Conservation (phyloP, 2,329 filamentous ascomycete species). For the Botrytis aclada region DNA sequence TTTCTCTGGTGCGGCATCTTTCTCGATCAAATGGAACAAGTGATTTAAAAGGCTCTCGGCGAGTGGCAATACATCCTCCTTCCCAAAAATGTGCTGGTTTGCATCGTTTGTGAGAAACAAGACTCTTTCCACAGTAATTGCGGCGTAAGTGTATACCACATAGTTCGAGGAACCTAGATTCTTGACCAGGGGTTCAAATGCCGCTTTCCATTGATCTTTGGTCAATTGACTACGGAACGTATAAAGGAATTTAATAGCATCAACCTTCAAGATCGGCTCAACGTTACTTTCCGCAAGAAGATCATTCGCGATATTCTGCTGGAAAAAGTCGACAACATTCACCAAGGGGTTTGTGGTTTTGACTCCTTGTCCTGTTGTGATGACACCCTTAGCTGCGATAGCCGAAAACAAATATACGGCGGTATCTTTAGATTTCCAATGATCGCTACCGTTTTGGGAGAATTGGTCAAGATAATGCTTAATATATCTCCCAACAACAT, state of each 20-base stretch:
- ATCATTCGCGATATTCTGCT: conserved; percentile 87
- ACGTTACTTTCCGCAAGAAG: conserved; percentile 66
- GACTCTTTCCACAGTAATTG: conserved; percentile 92
- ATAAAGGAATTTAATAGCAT: conserved; percentile 97
- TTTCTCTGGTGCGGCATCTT: conserved; percentile 80
- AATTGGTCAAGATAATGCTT: conserved; percentile 77
- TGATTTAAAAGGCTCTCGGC: conserved; percentile 85
- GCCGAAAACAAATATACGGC: conserved; percentile 96
- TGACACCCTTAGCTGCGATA: conserved; percentile 85
- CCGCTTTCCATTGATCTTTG: conserved; percentile 85
- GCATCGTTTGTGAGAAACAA: conserved; percentile 77
- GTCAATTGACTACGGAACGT: conserved; percentile 94
- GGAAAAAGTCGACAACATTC: conserved; percentile 92
- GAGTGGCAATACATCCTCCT: conserved; percentile 73
- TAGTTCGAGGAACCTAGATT: conserved; percentile 89
- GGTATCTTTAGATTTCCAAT: conserved; percentile 98
- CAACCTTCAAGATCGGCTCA: conserved; percentile 88
- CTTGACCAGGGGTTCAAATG: conserved; percentile 85
- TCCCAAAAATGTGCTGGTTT: conserved; percentile 75
- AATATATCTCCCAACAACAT: conserved; percentile 83
- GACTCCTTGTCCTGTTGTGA: conserved; percentile 85
- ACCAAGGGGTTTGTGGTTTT: conserved; percentile 85
- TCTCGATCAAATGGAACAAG: conserved; percentile 86
- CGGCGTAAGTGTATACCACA: conserved; percentile 95
- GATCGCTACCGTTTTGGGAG: conserved; percentile 60